Percentiles rank a stretch among this genome's conserved stretches.
Evolutionary conservation across 257 asterid species (phyloP).

Genomic region (Prunella vulgaris): DNA sequence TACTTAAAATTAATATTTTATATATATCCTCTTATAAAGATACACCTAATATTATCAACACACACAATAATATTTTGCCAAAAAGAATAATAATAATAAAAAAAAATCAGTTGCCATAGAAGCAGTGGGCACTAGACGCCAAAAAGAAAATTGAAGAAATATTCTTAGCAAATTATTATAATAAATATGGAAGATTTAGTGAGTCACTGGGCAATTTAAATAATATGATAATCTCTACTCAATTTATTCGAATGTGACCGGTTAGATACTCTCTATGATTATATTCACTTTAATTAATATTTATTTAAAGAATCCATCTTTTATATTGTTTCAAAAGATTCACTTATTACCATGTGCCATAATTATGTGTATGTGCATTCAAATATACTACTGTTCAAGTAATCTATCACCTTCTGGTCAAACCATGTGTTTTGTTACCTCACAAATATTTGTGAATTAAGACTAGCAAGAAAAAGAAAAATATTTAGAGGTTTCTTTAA

Average conservation of each 20-base stretch:
- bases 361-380: not conserved
- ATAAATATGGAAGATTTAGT: constrained; percentile 24
- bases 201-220: constrained; percentile 19
- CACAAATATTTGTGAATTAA: not conserved
- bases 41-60: no score
- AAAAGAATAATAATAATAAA: no score
- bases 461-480: not conserved
- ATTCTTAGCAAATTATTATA: constrained; percentile 22
- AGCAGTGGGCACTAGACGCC: not conserved
- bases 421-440: not conserved
- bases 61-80: no score
- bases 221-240: constrained; percentile 16
- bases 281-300: constrained; percentile 3
- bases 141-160: constrained; percentile 1
- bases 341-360: constrained; percentile 42
- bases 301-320: not conserved
- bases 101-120: not conserved
- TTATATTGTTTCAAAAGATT: constrained; percentile 19
- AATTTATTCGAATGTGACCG: constrained; percentile 16
- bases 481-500: not conserved
- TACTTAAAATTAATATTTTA: no score
- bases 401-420: not conserved
- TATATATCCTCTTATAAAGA: no score
- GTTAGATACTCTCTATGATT: constrained; percentile 36
- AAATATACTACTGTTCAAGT: not conserved